A percentile compares a stretch with the other conserved stretches of the same genome.
phyloP scores from a whole-genome alignment of 2,329 filamentous ascomycete species.

The Aspergillus cejpii region DNA sequence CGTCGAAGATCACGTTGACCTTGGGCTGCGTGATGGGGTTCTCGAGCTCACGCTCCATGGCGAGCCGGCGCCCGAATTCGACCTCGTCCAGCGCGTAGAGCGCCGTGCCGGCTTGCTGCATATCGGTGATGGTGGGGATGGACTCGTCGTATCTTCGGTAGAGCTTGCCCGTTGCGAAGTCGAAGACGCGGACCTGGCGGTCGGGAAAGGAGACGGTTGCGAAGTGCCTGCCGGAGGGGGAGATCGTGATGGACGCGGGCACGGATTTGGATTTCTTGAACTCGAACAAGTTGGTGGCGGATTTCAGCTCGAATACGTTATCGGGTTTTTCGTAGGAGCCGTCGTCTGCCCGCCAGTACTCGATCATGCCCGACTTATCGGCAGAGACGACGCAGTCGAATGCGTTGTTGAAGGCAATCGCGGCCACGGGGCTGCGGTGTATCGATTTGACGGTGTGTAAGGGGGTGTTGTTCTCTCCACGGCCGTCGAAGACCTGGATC shows the following conservation, averaged over 20 bases:
- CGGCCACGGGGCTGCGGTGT: conserved; percentile 72
- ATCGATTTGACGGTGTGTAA: conserved; percentile 70
- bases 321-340: conserved; percentile 82
- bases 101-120: conserved; percentile 89
- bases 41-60: conserved; percentile 79
- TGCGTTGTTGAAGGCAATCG: conserved; percentile 82
- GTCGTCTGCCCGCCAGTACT: conserved; percentile 79
- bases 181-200: conserved; percentile 85
- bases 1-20: conserved; percentile 87
- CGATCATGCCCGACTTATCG: conserved; percentile 86
- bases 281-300: conserved; percentile 86
- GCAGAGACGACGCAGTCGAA: conserved; percentile 88
- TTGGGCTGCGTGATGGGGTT: conserved; percentile 60
- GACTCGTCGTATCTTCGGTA: conserved; percentile 94
- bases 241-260: conserved; percentile 74
- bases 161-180: conserved; percentile 82
- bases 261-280: conserved; percentile 93
- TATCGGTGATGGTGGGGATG: conserved; percentile 76
- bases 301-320: conserved; percentile 88
- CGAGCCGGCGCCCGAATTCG: conserved; percentile 83
- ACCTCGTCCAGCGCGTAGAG: conserved; percentile 76
- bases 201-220: conserved; percentile 88
- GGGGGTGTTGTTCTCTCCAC: conserved; percentile 69
- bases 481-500: conserved; percentile 81
- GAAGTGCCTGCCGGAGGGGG: conserved; percentile 78